Evolutionary conservation across 2,329 filamentous ascomycete genomes (phyloP).

Genomic region (Aureobasidium subglaciale): DNA sequence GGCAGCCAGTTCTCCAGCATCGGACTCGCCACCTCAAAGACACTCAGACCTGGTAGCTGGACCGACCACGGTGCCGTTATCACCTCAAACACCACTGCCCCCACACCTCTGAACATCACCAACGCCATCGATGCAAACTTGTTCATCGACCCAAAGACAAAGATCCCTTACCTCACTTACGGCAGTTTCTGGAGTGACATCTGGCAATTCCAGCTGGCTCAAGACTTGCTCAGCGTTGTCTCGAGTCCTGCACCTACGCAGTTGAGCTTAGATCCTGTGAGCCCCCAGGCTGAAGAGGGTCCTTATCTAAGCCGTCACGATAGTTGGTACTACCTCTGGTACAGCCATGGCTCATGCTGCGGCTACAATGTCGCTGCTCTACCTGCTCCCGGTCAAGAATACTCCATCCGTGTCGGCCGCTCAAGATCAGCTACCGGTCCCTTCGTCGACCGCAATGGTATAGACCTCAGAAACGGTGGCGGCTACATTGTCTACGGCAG

Average conservation of each 20-base stretch:
- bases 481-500: conserved; percentile 55
- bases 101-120: conserved; percentile 27
- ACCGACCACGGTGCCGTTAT: conserved; percentile 55
- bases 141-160: conserved; percentile 32
- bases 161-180: conserved; percentile 49
- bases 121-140: conserved; percentile 47
- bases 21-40: conserved; percentile 47
- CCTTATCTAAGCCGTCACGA: conserved; percentile 49
- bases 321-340: conserved; percentile 59
- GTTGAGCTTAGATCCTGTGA: conserved; percentile 47
- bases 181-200: conserved; percentile 63
- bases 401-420: conserved; percentile 58
- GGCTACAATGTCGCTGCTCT: conserved; percentile 42
- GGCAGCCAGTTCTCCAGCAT: conserved; percentile 56
- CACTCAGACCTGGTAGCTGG: conserved; percentile 50
- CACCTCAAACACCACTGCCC: conserved; percentile 25
- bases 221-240: conserved; percentile 40
- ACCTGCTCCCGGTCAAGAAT: conserved; percentile 52
- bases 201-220: conserved; percentile 49
- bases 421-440: conserved; percentile 44
- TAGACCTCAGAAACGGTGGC: conserved; percentile 48
- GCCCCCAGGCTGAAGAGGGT: conserved; percentile 50
- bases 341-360: conserved; percentile 55
- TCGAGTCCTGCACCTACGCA: conserved; percentile 42
- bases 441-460: conserved; percentile 52